A percentile compares a stretch with the other conserved stretches of the same genome.
Evolutionary conservation across 1,284 basidiomycete genomes (phyloP).

Genomic region (Leccinum pachyderme): DNA sequence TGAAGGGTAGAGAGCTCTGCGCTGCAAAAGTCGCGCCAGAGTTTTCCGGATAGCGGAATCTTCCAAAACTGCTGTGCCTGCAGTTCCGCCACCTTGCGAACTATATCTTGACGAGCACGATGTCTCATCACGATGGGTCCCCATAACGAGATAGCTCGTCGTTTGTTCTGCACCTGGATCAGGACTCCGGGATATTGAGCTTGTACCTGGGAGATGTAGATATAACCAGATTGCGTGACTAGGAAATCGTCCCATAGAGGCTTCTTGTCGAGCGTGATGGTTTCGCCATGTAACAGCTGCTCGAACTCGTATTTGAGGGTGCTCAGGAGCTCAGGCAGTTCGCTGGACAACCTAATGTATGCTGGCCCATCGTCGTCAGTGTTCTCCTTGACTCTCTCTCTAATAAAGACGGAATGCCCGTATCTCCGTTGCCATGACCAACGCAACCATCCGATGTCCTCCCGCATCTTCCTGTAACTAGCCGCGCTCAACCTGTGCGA

Average conservation of each 20-base stretch:
- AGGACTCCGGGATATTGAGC: constrained; percentile 36
- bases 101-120: constrained; percentile 41
- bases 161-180: constrained; percentile 42
- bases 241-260: constrained; percentile 66
- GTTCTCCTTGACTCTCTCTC: constrained; percentile 21
- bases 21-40: constrained; percentile 46
- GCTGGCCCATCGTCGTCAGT: constrained; percentile 28
- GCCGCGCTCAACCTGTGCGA: constrained; percentile 39
- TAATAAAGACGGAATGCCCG: constrained; percentile 27
- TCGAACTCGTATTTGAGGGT: constrained; percentile 58
- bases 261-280: constrained; percentile 46
- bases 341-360: constrained; percentile 44
- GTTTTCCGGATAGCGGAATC: constrained; percentile 45
- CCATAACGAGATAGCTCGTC: constrained; percentile 51
- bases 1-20: constrained; percentile 40
- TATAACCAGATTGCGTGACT: constrained; percentile 36
- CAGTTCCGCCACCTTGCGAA: constrained; percentile 44
- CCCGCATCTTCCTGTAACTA: constrained; percentile 37
- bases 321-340: constrained; percentile 46
- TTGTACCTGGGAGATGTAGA: constrained; percentile 46
- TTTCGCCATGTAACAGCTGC: constrained; percentile 56
- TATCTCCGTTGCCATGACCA: constrained; percentile 28
- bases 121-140: constrained; percentile 43
- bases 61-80: constrained; percentile 38
- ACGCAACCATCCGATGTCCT: constrained; percentile 40